Base-by-base conservation (phyloP, 73 alveolate genomes). In the Urostyla sp. region DNA sequence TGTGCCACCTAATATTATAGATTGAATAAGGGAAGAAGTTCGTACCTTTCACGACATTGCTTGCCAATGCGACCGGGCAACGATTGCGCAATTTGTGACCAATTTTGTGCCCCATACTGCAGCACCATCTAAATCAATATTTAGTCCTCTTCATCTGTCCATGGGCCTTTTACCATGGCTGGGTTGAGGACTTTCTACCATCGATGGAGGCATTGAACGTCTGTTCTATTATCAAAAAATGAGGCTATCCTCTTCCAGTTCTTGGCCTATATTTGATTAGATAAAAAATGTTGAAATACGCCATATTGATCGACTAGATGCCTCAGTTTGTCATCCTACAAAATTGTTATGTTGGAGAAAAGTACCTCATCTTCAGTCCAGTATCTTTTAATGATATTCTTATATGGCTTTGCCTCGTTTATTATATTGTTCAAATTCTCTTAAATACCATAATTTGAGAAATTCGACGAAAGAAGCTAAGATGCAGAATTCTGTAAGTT, bases 31-130 rank as follows among this genome's bases (percentile, higher is more conserved):
- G 61, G 11, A 27, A 20, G 38, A 38, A 11, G 2, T 13, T 21
- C 44, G 18, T 78, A 92, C 91, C 98, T 89, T 67, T 94, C 97
- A 43, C 98, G 75, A 63, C 96, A 86, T 67, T 94, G 94, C 48
- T 94, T 94, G 26, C 97, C 94, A 8, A 93, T 86, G 27, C 98
- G 66, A 4, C 98, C 98, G 44, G 94, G 90, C n/a, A 94, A 90
- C 20, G 73, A 56, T 21, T 73, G 72, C 18, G 96, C 97, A 20
- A 94, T 92, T 78, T 61, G 23, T 38, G 87, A 72, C 98, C 98
- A 94, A 63, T 94, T 85, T 54, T 93, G 87, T 44, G 92, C 94
- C 20, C 98, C 98, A 60, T 57, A 69, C 69, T 89, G 56, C 11
- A 56, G 66, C 21, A 94, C 95, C 88, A 87, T 75, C 23, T 91